These are phyloP conservation scores for Emmonsia crescens DNA, from an alignment of 2,329 filamentous ascomycete species.

Conservation along the genomic window DNA sequence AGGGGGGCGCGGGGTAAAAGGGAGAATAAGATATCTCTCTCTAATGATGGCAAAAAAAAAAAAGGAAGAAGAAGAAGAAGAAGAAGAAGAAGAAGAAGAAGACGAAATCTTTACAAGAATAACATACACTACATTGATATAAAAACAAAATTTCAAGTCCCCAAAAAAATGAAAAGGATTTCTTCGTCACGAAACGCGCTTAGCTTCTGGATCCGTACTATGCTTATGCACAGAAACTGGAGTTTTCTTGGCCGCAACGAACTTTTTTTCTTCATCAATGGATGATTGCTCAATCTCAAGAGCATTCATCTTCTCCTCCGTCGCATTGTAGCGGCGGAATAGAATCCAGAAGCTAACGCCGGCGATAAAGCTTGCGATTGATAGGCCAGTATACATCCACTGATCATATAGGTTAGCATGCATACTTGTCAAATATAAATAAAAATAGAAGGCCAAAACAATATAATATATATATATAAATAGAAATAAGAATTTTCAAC, in stretches of 20 bases:
- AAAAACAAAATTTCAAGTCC: no score
- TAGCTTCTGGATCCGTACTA: neutral
- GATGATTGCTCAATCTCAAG: slow-evolving; percentile 24
- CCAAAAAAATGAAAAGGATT: no score
- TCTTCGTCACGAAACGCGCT: neutral
- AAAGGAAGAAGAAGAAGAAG: no score
- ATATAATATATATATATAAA: neutral
- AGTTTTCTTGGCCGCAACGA: neutral
- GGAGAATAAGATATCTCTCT: no score
- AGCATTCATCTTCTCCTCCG: slow-evolving; percentile 42
- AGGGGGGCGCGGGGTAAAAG: no score
- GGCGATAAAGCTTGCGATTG: slow-evolving; percentile 38
- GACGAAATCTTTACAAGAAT: no score
- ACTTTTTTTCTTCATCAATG: slow-evolving; percentile 7
- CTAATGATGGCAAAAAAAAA: no score
- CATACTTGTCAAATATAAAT: neutral
- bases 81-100: no score
- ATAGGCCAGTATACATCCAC: slow-evolving; percentile 54
- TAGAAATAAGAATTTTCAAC: neutral
- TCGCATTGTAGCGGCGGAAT: slow-evolving; percentile 39
- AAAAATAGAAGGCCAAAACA: no score
- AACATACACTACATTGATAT: no score
- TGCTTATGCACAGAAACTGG: neutral
- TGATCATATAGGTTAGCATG: neutral
- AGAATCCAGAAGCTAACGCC: slow-evolving; percentile 45